Base-by-base conservation (phyloP, 2,329 filamentous ascomycete species). In the Sporothrix curviconia region DNA sequence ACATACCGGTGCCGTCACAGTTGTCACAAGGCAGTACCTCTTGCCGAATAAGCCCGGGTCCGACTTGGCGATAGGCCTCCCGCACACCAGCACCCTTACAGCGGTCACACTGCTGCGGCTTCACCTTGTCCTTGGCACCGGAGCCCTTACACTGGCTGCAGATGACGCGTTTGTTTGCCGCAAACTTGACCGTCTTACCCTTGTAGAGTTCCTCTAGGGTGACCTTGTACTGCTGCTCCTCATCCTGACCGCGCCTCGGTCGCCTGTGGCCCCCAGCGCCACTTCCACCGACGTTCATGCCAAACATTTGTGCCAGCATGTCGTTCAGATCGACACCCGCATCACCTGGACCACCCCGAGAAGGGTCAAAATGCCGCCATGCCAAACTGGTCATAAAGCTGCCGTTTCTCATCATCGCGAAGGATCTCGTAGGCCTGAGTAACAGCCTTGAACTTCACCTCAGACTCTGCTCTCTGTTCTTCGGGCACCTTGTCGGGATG, bases 401-500 rank as follows among this genome's bases (percentile, higher is more conserved):
- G 81, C 67, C 94, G 87, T 73, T 95, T 96, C 61, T 97, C 85
- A 62, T 97, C 92, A 78, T 99, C 92, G 74, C 84, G 87, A 57
- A 99, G 90, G 69, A 99, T 97, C 70, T 99, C 94, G 78, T 99
- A 99, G 65, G 94, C 94, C 75, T 95, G 87, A 60, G 89, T 92
- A 58, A 95, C 86, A 56, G 85, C 78, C 76, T 99, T 99, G 84
- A 99, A 99, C 69, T 86, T 91, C 68, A 85, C 80, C 72, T 97
- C 94, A 60, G 94, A 90, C 64, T 87, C 88, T 69, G 85, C 86
- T 65, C 92, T 87, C 68, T 92, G 85, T 28, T 88, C 84, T 72
- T 92, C 90, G 65, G 91, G 79, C 58, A 95, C 94, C 76, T 99
- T 99, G 76, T 99, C 94, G 47, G 94, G 94, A 69, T 99, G 94